These are phyloP conservation scores for Clarkia xantiana DNA, from an alignment of 345 rosid species.

Conservation along the genomic window DNA sequence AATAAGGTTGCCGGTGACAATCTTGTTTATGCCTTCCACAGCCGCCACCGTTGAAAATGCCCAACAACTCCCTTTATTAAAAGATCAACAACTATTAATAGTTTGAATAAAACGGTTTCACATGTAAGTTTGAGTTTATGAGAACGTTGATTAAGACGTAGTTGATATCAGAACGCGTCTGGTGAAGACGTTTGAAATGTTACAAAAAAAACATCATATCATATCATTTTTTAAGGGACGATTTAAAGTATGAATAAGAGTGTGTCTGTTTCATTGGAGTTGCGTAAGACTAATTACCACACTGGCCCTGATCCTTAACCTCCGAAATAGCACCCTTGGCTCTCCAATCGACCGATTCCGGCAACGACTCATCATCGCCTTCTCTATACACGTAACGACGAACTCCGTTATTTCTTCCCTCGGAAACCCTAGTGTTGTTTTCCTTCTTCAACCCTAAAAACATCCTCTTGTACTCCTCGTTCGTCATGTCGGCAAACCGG, in stretches of 20 bases:
- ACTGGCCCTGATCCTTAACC: constrained; percentile 8
- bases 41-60: constrained; percentile 8
- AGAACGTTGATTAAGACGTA: too few species aligned
- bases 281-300: too few species aligned
- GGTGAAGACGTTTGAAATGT: too few species aligned
- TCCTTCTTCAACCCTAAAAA: constrained; percentile 25
- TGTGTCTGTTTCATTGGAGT: too few species aligned
- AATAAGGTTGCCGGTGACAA: constrained; percentile 4
- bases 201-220: too few species aligned
- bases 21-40: constrained; percentile 9
- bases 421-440: constrained; percentile 19
- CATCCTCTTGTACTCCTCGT: constrained; percentile 23
- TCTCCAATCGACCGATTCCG: constrained; percentile 9
- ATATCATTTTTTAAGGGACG: too few species aligned
- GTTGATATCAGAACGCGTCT: too few species aligned
- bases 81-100: neutral
- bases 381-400: constrained; percentile 1
- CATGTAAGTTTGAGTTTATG: too few species aligned
- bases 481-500: constrained; percentile 26
- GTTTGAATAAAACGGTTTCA: too few species aligned
- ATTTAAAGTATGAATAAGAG: too few species aligned
- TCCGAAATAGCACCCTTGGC: constrained; percentile 4
- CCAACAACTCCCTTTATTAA: constrained; percentile 7
- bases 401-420: neutral
- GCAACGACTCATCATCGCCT: constrained; percentile 8